phyloP scores from a whole-genome alignment of 2,329 filamentous ascomycete genomes.

The Pseudopithomyces maydicus region DNA sequence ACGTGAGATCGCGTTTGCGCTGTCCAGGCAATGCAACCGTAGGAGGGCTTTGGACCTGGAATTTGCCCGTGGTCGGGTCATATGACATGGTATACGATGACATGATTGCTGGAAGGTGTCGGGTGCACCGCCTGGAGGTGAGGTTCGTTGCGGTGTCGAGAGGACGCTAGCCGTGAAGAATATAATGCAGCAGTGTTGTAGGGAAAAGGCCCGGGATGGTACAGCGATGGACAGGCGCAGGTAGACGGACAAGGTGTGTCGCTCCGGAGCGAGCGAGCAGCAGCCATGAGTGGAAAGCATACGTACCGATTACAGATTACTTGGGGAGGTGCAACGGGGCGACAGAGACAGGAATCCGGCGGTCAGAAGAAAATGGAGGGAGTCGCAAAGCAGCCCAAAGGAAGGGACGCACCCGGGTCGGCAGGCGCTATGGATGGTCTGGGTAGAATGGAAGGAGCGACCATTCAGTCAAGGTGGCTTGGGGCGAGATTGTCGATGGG shows the following conservation, averaged over 20 bases:
- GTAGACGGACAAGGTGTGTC: constrained; percentile 4
- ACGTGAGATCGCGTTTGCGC: constrained; percentile 3
- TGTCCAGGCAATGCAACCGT: constrained; percentile 14
- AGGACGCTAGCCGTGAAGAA: neutral
- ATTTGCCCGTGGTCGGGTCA: neutral
- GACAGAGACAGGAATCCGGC: neutral
- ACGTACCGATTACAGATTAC: constrained; percentile 29
- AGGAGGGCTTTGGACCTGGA: neutral
- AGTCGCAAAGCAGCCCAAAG: neutral
- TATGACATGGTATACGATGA: neutral
- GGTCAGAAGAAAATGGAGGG: neutral
- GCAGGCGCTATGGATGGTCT: constrained; percentile 8
- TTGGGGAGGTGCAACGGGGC: constrained; percentile 9
- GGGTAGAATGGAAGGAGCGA: constrained; percentile 6
- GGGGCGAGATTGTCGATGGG: constrained; percentile 6
- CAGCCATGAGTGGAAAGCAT: constrained; percentile 9
- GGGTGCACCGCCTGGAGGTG: neutral
- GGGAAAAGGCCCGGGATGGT: neutral
- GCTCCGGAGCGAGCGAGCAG: constrained; percentile 4
- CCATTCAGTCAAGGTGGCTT: neutral
- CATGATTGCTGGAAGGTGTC: neutral
- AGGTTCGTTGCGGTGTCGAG: no score
- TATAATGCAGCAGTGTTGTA: neutral
- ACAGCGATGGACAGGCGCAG: neutral
- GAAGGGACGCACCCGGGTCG: constrained; percentile 9